These are phyloP conservation scores for Hypoxylon lenormandii DNA, from an alignment of 495 filamentous ascomycete genomes.

Conservation along the genomic window DNA sequence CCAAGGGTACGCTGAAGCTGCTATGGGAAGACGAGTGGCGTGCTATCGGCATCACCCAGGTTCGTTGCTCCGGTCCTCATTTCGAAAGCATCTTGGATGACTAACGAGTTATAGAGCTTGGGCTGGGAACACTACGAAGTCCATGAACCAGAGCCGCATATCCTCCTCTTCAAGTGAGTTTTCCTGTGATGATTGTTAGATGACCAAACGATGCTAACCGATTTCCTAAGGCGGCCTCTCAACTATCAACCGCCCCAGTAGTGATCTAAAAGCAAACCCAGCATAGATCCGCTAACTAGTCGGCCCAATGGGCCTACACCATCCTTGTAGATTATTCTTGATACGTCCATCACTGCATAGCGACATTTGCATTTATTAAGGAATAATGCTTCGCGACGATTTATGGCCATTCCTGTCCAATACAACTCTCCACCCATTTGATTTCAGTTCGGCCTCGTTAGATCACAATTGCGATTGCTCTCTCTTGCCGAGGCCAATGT, in stretches of 20 bases:
- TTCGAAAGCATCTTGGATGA: neutral
- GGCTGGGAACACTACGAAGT: conserved; percentile 99
- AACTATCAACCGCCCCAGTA: conserved; percentile 80
- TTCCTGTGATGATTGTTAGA: neutral
- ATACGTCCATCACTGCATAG: conserved; percentile 57
- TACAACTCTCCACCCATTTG: conserved; percentile 30
- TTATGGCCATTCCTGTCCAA: conserved; percentile 40
- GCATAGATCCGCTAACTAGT: conserved; percentile 20
- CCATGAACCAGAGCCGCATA: conserved; percentile 97
- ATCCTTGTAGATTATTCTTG: conserved; percentile 45
- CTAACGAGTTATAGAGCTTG: conserved; percentile 74
- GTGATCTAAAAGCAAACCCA: conserved; percentile 41
- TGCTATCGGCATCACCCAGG: conserved; percentile 94
- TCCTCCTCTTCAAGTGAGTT: conserved; percentile 95
- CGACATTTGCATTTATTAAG: conserved; percentile 56
- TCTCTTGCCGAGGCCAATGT: conserved; percentile 8
- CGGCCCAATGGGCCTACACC: conserved; percentile 9
- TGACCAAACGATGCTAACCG: conserved; percentile 4
- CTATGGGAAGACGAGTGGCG: conserved; percentile 99
- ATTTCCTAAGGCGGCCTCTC: conserved; percentile 75
- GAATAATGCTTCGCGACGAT: conserved; percentile 51
- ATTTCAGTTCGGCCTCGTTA: conserved; percentile 22
- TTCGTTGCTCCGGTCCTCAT: conserved; percentile 52
- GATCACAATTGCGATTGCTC: conserved; percentile 10
- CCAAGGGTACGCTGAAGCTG: conserved; percentile 92